Conservation (phyloP, 2,329 filamentous ascomycete species). For the Stagonosporopsis chrysanthemi region DNA sequence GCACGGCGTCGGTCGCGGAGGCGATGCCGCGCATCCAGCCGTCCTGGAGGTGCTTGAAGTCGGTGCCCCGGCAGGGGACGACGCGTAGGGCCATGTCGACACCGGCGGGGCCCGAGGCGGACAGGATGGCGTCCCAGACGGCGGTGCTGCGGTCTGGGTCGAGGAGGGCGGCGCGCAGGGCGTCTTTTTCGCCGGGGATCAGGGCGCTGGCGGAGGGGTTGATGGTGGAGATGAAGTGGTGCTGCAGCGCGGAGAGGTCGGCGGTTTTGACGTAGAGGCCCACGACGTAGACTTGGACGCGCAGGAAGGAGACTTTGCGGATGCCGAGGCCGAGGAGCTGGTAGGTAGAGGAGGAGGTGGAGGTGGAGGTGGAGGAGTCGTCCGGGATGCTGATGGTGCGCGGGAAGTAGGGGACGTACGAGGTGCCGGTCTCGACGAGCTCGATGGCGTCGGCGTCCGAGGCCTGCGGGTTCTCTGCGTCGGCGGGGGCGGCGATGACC, state of each 20-base stretch:
- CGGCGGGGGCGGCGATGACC: conserved; percentile 55
- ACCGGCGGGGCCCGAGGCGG: conserved; percentile 56
- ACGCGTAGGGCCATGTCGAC: conserved; percentile 84
- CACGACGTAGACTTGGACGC: conserved; percentile 92
- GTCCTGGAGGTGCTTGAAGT: conserved; percentile 91
- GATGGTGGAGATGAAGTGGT: conserved; percentile 75
- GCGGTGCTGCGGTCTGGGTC: conserved; percentile 73
- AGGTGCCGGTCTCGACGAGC: conserved; percentile 81
- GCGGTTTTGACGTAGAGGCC: conserved; percentile 88
- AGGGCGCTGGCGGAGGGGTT: conserved; percentile 82
- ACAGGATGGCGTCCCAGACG: conserved; percentile 76
- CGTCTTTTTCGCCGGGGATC: conserved; percentile 80
- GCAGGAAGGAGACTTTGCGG: conserved; percentile 86
- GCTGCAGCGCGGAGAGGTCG: conserved; percentile 83
- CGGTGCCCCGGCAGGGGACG: conserved; percentile 89
- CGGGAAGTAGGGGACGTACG: conserved; percentile 80
- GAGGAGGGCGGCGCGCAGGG: conserved; percentile 72
- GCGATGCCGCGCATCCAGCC: conserved; percentile 88
- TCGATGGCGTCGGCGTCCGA: conserved; percentile 66
- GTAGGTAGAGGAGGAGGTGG: conserved; percentile 66
- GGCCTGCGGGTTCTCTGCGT: conserved; percentile 39
- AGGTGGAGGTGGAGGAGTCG: conserved; percentile 45
- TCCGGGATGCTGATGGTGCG: conserved; percentile 72
- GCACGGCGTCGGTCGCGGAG: conserved; percentile 67
- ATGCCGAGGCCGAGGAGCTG: conserved; percentile 88